These are phyloP conservation scores for Penicillium sp. DNA, from an alignment of 2,329 filamentous ascomycete species.

Conservation along the genomic window DNA sequence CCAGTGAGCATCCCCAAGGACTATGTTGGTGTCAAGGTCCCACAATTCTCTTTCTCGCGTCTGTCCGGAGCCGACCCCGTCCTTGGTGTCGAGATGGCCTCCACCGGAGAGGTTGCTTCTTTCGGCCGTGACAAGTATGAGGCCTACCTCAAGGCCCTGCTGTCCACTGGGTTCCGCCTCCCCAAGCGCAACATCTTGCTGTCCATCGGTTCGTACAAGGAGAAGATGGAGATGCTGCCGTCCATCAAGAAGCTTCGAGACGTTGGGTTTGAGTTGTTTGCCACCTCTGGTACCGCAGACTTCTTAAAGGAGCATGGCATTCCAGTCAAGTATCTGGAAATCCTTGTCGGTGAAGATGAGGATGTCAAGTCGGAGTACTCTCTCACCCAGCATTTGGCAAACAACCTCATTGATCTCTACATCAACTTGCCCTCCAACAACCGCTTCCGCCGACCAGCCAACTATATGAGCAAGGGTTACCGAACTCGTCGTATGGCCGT, in stretches of 20 bases:
- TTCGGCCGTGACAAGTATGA: conserved; percentile 97
- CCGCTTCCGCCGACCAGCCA: conserved; percentile 92
- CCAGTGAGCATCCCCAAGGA: conserved; percentile 74
- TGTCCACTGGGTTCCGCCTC: conserved; percentile 95
- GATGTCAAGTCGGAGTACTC: conserved; percentile 96
- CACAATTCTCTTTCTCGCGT: conserved; percentile 98
- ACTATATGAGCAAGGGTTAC: conserved; percentile 98
- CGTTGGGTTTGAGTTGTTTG: conserved; percentile 93
- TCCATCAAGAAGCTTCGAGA: conserved; percentile 88
- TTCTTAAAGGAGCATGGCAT: conserved; percentile 93
- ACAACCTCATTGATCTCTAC: conserved; percentile 97
- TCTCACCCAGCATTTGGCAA: conserved; percentile 91
- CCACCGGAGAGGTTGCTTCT: conserved; percentile 95
- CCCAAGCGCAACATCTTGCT: conserved; percentile 94
- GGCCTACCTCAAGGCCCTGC: conserved; percentile 92
- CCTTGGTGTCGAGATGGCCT: conserved; percentile 98
- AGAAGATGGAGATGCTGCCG: conserved; percentile 96
- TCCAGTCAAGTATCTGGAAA: conserved; percentile 90
- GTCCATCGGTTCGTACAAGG: conserved; percentile 96
- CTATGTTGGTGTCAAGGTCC: conserved; percentile 95
- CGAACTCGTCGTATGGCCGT: conserved; percentile 97
- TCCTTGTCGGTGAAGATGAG: conserved; percentile 76
- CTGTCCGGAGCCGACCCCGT: conserved; percentile 95
- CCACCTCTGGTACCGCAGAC: conserved; percentile 94
- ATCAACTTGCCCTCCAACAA: conserved; percentile 99